Evolutionary conservation across 208 protist genomes (phyloP), one percentile per base, ranked within the genome.

Genomic region (Leishmania gerbilli): DNA sequence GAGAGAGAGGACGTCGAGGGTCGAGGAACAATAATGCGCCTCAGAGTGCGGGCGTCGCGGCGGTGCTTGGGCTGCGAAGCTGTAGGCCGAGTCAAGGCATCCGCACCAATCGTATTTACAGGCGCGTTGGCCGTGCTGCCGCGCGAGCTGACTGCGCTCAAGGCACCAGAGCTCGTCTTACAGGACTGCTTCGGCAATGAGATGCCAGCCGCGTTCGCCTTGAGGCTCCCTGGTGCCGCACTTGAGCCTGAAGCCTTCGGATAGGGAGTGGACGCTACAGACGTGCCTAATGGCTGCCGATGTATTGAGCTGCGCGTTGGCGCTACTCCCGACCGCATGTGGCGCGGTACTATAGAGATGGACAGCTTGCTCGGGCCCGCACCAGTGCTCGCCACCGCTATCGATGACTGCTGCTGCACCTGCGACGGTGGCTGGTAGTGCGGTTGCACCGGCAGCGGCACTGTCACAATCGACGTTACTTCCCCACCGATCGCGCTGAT

Each of bases 1-100:
- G 74, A 51, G 37, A 49, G 47, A 8, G 81, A 78, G 17, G 37
- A 60, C 9, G 34, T 51, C n/a, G 81, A 80, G 17, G 81, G 76
- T 11, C 74, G 82, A 37, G 19, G 15, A 24, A 78, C 82, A 45
- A 74, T 55, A 37, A 85, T 82, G 40, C 82, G 82, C 64, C 74
- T 74, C 55, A 82, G 74, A 60, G 82, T 85, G 19, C 74, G 77
- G n/a, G 82, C 19, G 40, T 85, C 31, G 37, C 77, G 82, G 11
- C 78, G 82, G 64, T 85, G 77, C 76, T 79, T 85, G 31, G n/a
- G 40, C 42, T 65, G 37, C 27, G 58, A 40, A 34, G 2, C 24
- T 31, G 49, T 17, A 27, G 27, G 17, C 47, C 6, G 31, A 37
- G n/a, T 31, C 19, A 9, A 13, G 65, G 55, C 40, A 37, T 5